Evolutionary conservation across 345 rosid genomes (phyloP).

Genomic region (Eucalyptus lansdowneana): DNA sequence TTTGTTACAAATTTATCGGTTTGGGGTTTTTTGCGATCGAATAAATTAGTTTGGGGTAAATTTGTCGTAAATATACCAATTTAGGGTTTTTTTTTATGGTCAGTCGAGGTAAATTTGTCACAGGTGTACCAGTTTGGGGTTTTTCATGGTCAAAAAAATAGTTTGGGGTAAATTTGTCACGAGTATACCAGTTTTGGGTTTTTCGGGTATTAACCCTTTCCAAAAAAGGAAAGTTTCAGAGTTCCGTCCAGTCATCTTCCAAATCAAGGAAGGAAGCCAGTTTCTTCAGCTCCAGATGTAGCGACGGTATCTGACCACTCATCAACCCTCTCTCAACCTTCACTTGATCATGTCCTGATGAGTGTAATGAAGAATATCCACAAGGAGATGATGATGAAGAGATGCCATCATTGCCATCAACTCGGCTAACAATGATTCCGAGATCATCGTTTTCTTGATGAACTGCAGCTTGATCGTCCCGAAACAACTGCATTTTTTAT

Average conservation of each 20-base stretch:
- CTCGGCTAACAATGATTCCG: background rate
- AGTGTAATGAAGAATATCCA: background rate
- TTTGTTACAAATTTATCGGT: too few relatives aligned
- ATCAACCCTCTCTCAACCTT: background rate
- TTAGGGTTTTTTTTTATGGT: too few relatives aligned
- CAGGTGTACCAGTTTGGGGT: too few relatives aligned
- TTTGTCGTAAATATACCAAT: too few relatives aligned
- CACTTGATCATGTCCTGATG: background rate
- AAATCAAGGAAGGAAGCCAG: constrained; percentile 1
- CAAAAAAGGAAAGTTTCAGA: background rate
- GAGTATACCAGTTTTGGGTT: too few relatives aligned
- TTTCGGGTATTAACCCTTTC: too few relatives aligned
- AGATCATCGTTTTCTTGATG: background rate
- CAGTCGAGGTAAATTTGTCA: too few relatives aligned
- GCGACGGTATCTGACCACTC: background rate
- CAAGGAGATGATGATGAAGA: background rate
- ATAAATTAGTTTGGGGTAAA: too few relatives aligned
- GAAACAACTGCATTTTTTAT: background rate
- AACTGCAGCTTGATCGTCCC: background rate
- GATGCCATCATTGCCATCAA: background rate
- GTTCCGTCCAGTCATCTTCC: background rate
- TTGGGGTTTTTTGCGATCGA: too few relatives aligned
- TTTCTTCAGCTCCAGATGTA: background rate
- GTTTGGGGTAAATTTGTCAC: too few relatives aligned
- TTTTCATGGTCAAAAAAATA: too few relatives aligned